Evolutionary conservation across 1,139 yeast genomes (phyloP).

Genomic region (Candida labiduridarum): DNA sequence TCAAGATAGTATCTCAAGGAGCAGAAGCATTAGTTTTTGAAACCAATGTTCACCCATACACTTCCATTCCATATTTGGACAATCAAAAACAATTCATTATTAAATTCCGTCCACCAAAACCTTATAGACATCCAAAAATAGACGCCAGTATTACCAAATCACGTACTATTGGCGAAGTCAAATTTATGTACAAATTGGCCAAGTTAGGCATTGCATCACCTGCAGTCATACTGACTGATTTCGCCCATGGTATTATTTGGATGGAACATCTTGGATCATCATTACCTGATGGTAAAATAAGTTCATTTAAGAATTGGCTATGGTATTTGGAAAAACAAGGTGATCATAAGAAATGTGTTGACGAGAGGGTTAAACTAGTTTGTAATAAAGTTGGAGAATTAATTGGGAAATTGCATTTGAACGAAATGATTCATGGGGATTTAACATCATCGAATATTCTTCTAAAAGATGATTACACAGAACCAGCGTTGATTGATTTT

Average conservation of each 20-base stretch:
- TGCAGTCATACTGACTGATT: constrained; percentile 68
- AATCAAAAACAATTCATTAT: constrained; percentile 53
- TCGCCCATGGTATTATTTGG: constrained; percentile 82
- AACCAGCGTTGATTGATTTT: constrained; percentile 81
- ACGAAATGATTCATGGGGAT: constrained; percentile 92
- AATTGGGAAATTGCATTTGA: constrained; percentile 71
- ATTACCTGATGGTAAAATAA: constrained; percentile 49
- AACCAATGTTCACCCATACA: constrained; percentile 70
- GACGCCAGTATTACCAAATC: constrained; percentile 77
- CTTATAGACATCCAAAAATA: constrained; percentile 83
- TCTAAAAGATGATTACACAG: constrained; percentile 32
- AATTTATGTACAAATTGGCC: constrained; percentile 65
- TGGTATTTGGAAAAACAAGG: constrained; percentile 57
- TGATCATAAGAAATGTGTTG: constrained; percentile 26
- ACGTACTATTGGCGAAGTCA: constrained; percentile 83
- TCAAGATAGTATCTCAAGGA: constrained; percentile 78
- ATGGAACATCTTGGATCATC: constrained; percentile 72
- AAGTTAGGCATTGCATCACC: constrained; percentile 68
- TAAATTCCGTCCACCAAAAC: constrained; percentile 86
- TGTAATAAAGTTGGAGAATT: constrained; percentile 62
- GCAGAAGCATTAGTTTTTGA: constrained; percentile 88
- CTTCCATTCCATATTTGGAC: constrained; percentile 30
- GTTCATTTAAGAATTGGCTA: constrained; percentile 70
- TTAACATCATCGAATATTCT: constrained; percentile 88
- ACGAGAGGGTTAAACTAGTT: constrained; percentile 41